Evolutionary conservation across 108 stramenopile genomes (phyloP), one percentile per base, ranked within the genome.

Genomic region (Fragilaria crotonensis): DNA sequence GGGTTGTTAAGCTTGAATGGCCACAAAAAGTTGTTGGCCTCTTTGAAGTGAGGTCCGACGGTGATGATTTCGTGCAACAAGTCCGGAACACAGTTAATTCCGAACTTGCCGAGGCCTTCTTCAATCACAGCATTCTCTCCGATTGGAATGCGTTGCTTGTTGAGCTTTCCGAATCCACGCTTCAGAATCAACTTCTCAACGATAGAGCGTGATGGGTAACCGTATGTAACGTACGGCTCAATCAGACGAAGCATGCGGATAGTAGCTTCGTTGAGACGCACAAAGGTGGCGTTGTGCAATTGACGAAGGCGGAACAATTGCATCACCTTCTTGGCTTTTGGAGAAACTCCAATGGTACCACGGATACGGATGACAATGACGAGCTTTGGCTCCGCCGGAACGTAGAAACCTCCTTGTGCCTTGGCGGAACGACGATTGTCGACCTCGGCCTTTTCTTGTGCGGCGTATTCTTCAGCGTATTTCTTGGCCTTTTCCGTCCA

Each of bases 1-100:
- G 99, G 97, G 64, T 79, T 83, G 62, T 96, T 95, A 19, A 99
- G 90, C 95, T 99, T 99, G 92, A 98, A 95, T 28, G 99, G 96
- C 99, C 99, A 99, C 71, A 99, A 87, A 80, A 99, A 99, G 95
- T 99, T 99, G 83, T 93, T 94, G 67, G 93, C 97, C 66, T 89
- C 70, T 93, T 97, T 97, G 92, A 99, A 99, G 87, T 96, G 63
- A 49, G 97, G 96, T 56, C 99, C 99, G 45, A 95, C 94, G 30
- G 97, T 97, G 96, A 63, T 81, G 54, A 98, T 83, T 63, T 98
- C 97, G 85, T 98, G 87, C 64, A 98, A 80, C 56, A 98, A 72
- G 60, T 96, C 95, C 48, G 95, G 95, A 49, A 85, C 73, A 71
- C 97, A 98, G 60, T 81, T 65, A 67, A 98, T 87, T 30, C 86